Evolutionary conservation across 768 basidiomycete genomes (phyloP).

Genomic region (Xanthoconium purpureum): DNA sequence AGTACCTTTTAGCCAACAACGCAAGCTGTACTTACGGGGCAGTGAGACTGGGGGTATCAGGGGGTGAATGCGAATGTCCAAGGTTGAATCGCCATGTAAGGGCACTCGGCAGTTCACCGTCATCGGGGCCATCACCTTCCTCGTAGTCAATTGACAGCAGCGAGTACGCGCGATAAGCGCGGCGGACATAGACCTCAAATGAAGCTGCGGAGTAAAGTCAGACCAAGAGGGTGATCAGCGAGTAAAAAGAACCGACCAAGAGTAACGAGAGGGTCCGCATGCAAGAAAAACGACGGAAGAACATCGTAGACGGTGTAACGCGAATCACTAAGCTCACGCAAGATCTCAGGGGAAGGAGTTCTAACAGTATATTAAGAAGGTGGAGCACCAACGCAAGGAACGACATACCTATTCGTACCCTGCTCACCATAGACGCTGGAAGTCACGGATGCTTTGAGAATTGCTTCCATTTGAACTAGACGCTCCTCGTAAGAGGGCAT

Average conservation of each 20-base stretch:
- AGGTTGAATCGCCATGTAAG: constrained; percentile 96
- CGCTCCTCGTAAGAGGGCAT: constrained; percentile 98
- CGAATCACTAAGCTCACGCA: constrained; percentile 93
- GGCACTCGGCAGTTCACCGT: constrained; percentile 75
- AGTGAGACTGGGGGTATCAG: constrained; percentile 71
- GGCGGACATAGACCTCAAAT: constrained; percentile 92
- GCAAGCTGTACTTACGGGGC: constrained; percentile 23
- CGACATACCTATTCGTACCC: constrained; percentile 53
- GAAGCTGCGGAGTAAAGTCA: constrained; percentile 56
- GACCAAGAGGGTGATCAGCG: neutral
- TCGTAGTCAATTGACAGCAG: constrained; percentile 92
- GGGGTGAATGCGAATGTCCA: constrained; percentile 82
- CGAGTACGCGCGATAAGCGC: constrained; percentile 93
- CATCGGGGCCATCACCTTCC: constrained; percentile 82
- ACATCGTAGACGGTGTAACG: constrained; percentile 97
- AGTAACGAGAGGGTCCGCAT: constrained; percentile 77
- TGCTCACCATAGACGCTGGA: constrained; percentile 89
- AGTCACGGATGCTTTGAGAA: constrained; percentile 84
- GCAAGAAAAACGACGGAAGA: constrained; percentile 91
- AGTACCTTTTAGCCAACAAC: neutral
- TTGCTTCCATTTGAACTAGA: constrained; percentile 87
- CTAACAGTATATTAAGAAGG: constrained; percentile 36
- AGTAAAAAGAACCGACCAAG: constrained; percentile 54
- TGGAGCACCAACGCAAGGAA: neutral
- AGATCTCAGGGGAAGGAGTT: constrained; percentile 78